Conservation (phyloP, 345 rosid genomes). For the Iberis pinnata region DNA sequence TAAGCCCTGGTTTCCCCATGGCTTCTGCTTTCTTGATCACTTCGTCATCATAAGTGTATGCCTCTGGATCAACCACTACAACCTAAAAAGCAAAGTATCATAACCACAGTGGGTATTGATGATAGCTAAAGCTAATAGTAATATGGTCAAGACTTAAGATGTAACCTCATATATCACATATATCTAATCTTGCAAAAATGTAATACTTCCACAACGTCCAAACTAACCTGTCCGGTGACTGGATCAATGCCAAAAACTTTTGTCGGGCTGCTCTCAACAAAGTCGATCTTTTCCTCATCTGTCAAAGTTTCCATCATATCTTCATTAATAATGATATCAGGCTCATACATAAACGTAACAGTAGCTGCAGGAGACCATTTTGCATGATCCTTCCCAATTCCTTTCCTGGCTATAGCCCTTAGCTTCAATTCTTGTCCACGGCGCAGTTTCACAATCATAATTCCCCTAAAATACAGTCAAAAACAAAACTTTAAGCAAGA, state of each 20-base stretch:
- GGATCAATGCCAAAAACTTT: slow-evolving; percentile 72
- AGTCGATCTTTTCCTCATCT: slow-evolving; percentile 56
- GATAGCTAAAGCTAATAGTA: neutral
- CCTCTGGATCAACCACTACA: slow-evolving; percentile 74
- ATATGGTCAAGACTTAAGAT: neutral
- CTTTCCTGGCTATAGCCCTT: slow-evolving; percentile 92
- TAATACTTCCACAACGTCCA: neutral
- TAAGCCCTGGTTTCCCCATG: slow-evolving; percentile 88
- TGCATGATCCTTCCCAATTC: slow-evolving; percentile 94
- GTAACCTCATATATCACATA: too few relatives aligned
- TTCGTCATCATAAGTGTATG: slow-evolving; percentile 89
- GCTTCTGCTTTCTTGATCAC: slow-evolving; percentile 83
- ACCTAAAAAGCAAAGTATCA: slow-evolving; percentile 39
- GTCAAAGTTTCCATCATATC: slow-evolving; percentile 77
- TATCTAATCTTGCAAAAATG: neutral
- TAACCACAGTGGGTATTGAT: neutral
- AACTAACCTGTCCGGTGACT: slow-evolving; percentile 57
- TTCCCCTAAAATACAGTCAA: slow-evolving; percentile 47
- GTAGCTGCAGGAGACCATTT: slow-evolving; percentile 99
- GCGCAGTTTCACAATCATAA: slow-evolving; percentile 78
- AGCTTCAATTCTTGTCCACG: slow-evolving; percentile 83
- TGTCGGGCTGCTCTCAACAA: slow-evolving; percentile 89
- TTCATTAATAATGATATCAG: slow-evolving; percentile 83
- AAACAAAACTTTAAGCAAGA: neutral
- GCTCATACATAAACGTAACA: slow-evolving; percentile 89